Conservation (phyloP, 2,329 filamentous ascomycete species). For the Colletotrichum tamarilloi region DNA sequence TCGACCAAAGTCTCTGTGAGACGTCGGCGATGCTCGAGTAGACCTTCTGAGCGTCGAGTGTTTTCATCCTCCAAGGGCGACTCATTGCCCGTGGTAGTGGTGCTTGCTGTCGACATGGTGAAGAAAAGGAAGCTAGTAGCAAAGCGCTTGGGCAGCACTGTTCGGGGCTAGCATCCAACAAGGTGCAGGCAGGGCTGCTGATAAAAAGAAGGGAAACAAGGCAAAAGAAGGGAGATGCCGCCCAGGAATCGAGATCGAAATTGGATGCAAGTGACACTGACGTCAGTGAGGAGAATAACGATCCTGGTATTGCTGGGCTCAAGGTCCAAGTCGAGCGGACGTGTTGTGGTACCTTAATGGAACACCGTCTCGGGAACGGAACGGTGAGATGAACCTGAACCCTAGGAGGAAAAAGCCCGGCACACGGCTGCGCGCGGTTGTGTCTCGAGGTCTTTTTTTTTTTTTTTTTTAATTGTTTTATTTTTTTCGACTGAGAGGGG, state of each 20-base stretch:
- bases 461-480: background rate
- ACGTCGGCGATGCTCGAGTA: conserved; percentile 65
- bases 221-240: background rate
- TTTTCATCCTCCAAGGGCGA: conserved; percentile 22
- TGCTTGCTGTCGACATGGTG: conserved; percentile 30
- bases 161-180: background rate
- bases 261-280: conserved; percentile 26
- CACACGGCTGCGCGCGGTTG: conserved; percentile 9
- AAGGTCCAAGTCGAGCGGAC: conserved; percentile 29
- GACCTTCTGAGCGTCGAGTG: conserved; percentile 43
- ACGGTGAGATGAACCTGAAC: conserved; percentile 30
- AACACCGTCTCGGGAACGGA: conserved; percentile 30
- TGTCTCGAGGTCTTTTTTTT: conserved; percentile 23
- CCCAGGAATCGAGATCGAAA: conserved; percentile 19
- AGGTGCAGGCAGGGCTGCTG: background rate
- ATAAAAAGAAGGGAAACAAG: background rate
- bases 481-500: conserved; percentile 4
- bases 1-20: conserved; percentile 66
- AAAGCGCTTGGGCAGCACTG: conserved; percentile 6
- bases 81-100: conserved; percentile 16
- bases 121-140: conserved; percentile 3
- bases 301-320: conserved; percentile 30
- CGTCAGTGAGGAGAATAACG: conserved; percentile 35
- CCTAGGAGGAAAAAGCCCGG: conserved; percentile 17
- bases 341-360: conserved; percentile 27